phyloP scores from a whole-genome alignment of 2,329 filamentous ascomycete genomes.

The Cladosporium sp. region DNA sequence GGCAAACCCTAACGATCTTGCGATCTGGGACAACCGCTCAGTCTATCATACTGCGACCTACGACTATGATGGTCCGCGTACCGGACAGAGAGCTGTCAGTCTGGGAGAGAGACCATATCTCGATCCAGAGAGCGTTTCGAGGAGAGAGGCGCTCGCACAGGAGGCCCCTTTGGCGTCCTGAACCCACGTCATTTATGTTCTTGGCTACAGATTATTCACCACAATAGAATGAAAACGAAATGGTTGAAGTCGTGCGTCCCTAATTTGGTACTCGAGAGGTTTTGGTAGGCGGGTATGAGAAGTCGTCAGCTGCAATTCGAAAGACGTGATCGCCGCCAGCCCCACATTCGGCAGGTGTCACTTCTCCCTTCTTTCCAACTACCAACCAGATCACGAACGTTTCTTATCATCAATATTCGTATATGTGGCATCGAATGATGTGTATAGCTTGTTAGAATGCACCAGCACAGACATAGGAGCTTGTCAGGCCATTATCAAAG shows the following conservation, averaged over 20 bases:
- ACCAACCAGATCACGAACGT: not conserved
- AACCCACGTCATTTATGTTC: no score
- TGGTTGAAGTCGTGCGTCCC: not conserved
- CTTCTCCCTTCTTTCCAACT: not conserved
- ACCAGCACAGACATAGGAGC: no score
- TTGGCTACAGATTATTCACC: not conserved
- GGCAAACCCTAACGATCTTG: constrained; percentile 58
- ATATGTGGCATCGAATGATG: not conserved
- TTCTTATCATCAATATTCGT: not conserved
- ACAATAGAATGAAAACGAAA: not conserved
- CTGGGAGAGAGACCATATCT: constrained; percentile 22
- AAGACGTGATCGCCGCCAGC: not conserved
- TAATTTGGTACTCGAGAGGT: not conserved
- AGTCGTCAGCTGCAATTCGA: not conserved
- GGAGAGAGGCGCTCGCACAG: constrained; percentile 17
- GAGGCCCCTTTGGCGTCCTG: not conserved
- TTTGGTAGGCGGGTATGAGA: not conserved
- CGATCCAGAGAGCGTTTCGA: constrained; percentile 16
- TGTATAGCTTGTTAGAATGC: no score
- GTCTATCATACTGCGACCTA: constrained; percentile 20
- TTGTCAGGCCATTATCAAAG: not conserved
- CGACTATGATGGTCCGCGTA: constrained; percentile 19
- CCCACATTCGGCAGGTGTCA: not conserved
- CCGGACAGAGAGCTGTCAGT: constrained; percentile 17
- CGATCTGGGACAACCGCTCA: constrained; percentile 44